Evolutionary conservation across 768 basidiomycete genomes (phyloP).

Genomic region (Kondoa malvinella): DNA sequence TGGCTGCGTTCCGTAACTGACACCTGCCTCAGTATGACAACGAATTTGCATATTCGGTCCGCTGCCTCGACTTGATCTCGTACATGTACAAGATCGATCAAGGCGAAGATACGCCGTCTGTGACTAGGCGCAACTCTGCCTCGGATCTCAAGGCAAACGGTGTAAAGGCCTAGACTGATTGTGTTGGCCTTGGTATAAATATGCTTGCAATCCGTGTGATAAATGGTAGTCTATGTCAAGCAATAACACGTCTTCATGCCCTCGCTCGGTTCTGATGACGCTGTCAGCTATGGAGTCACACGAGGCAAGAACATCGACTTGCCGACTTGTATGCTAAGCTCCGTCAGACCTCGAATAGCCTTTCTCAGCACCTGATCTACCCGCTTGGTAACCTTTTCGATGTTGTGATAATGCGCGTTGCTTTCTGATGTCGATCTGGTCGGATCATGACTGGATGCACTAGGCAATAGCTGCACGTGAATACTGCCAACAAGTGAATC

Average conservation of each 20-base stretch:
- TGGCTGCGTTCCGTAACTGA: neutral
- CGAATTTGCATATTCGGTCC: constrained; percentile 27
- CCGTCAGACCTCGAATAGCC: constrained; percentile 63
- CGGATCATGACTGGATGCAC: constrained; percentile 44
- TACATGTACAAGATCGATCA: constrained; percentile 26
- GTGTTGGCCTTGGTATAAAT: no score
- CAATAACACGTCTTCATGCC: neutral
- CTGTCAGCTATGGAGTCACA: no score
- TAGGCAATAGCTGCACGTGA: constrained; percentile 64
- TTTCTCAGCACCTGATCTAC: constrained; percentile 56
- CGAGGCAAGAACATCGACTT: neutral
- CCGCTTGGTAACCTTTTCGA: constrained; percentile 56
- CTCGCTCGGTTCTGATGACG: neutral
- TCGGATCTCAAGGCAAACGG: neutral
- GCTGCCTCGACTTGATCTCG: constrained; percentile 28
- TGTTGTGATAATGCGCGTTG: constrained; percentile 43
- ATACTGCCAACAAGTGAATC: constrained; percentile 73
- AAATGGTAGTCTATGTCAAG: neutral
- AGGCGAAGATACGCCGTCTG: neutral
- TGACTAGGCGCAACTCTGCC: neutral
- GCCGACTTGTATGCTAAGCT: constrained; percentile 74
- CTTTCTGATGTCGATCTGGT: constrained; percentile 33
- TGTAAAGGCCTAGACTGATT: no score
- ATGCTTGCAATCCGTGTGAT: no score
- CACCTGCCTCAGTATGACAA: constrained; percentile 32